Conservation (phyloP, 305 asterid species). For the Fraxinus latifolia region DNA sequence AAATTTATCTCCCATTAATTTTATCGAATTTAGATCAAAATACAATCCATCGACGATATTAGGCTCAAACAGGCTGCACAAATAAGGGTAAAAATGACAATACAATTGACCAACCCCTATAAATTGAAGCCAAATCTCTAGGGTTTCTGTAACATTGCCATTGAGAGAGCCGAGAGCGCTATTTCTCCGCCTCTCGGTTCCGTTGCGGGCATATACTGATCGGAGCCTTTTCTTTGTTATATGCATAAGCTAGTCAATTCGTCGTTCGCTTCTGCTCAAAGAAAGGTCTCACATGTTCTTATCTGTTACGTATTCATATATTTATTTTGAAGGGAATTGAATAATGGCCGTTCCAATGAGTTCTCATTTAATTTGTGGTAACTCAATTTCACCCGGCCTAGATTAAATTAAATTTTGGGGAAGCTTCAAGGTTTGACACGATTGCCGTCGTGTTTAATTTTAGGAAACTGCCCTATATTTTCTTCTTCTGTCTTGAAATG, state of each 20-base stretch:
- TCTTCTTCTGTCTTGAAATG: neutral
- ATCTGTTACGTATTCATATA: neutral
- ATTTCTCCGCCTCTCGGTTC: conserved; percentile 34
- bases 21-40: too few relatives aligned
- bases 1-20: too few relatives aligned
- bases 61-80: too few relatives aligned
- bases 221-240: conserved; percentile 18
- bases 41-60: too few relatives aligned
- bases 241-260: neutral
- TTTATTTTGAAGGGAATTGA: neutral
- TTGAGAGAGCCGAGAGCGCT: conserved; percentile 35
- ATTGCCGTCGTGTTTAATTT: conserved; percentile 13
- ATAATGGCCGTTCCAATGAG: conserved; percentile 51
- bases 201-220: conserved; percentile 45
- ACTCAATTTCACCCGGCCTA: conserved; percentile 61
- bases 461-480: conserved; percentile 29
- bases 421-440: conserved; percentile 27
- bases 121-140: neutral
- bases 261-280: neutral
- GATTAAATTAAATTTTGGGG: conserved; percentile 14
- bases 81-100: neutral
- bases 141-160: conserved; percentile 23
- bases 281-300: conserved; percentile 24
- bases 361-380: conserved; percentile 28
- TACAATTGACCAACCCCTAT: neutral